Evolutionary conservation across 73 alveolate genomes (phyloP).

Genomic region (Diophrys appendiculata): DNA sequence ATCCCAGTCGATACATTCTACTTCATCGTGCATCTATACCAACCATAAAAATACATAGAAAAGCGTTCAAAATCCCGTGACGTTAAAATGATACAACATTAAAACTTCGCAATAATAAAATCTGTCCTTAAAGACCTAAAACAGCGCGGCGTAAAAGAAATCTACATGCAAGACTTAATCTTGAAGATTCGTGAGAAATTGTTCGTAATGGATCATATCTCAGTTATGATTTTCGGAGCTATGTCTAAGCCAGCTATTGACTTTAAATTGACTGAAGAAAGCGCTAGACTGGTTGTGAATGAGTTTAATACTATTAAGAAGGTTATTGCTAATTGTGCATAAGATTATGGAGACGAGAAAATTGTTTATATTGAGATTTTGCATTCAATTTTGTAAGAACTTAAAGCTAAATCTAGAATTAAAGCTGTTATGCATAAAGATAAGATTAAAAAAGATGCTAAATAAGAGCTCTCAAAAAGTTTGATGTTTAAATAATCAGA

Average conservation of each 20-base stretch:
- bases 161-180: neutral
- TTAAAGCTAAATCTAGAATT: neutral
- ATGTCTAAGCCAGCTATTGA: neutral
- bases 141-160: neutral
- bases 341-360: neutral
- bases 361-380: neutral
- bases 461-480: too few species aligned
- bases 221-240: neutral
- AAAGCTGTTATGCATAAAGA: neutral
- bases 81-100: neutral
- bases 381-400: neutral
- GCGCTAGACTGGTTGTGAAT: too few species aligned
- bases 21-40: constrained; percentile 6
- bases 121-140: neutral
- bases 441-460: too few species aligned
- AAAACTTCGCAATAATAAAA: too few species aligned
- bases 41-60: neutral
- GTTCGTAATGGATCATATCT: neutral
- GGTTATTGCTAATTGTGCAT: neutral
- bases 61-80: neutral
- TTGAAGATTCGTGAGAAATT: neutral
- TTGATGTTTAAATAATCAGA: too few species aligned
- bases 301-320: neutral
- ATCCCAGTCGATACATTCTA: neutral
- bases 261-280: too few species aligned